phyloP scores from a whole-genome alignment of 768 basidiomycete genomes.

The Phylloporus sp. region DNA sequence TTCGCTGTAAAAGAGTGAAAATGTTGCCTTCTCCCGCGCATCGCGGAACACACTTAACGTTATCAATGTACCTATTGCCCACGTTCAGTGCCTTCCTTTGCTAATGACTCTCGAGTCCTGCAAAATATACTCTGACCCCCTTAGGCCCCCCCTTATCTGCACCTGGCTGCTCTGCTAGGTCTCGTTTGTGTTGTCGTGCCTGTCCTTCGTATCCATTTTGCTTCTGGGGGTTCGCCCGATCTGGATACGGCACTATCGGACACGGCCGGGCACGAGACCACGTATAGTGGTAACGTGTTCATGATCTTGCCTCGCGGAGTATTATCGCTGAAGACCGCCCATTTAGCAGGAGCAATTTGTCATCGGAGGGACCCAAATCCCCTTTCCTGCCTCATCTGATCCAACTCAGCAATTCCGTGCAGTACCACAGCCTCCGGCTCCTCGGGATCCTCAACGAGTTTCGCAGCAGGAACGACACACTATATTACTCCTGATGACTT shows the following conservation, averaged over 20 bases:
- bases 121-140: neutral
- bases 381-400: constrained; percentile 4
- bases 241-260: constrained; percentile 3
- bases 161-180: neutral
- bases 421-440: constrained; percentile 4
- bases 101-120: neutral
- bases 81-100: neutral
- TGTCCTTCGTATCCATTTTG: constrained; percentile 6
- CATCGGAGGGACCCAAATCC: neutral
- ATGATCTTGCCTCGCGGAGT: constrained; percentile 8
- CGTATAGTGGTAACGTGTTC: constrained; percentile 2
- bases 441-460: constrained; percentile 5
- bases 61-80: constrained; percentile 8
- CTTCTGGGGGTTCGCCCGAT: constrained; percentile 9
- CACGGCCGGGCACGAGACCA: neutral
- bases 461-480: constrained; percentile 8
- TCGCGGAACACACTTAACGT: constrained; percentile 8
- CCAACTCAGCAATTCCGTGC: neutral
- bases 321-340: constrained; percentile 5
- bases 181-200: neutral
- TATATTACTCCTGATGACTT: constrained; percentile 3
- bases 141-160: neutral
- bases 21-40: neutral
- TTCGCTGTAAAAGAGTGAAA: neutral
- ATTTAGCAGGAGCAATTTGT: neutral